Percentiles rank a stretch among this genome's conserved stretches.
Conservation (phyloP, 2,329 filamentous ascomycete species). For the Berkeleyomyces rouxiae region DNA sequence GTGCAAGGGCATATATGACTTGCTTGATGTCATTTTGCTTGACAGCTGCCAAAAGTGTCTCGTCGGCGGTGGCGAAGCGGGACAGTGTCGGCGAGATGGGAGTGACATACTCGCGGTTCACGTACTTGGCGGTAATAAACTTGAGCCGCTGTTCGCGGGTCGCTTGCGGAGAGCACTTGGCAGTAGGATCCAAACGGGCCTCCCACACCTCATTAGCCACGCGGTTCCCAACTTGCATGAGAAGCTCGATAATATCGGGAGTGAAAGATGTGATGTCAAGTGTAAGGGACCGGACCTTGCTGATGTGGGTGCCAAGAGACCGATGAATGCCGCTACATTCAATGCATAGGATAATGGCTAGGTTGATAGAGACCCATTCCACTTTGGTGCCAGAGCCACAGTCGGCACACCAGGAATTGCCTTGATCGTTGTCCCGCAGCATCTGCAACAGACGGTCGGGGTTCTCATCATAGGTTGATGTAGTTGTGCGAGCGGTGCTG, state of each 20-base stretch:
- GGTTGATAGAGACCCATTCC: slow-evolving; percentile 97
- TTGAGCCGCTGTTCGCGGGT: slow-evolving; percentile 79
- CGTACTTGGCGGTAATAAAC: slow-evolving; percentile 93
- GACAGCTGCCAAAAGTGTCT: slow-evolving; percentile 77
- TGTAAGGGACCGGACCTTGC: slow-evolving; percentile 87
- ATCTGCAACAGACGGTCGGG: slow-evolving; percentile 74
- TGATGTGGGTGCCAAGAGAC: slow-evolving; percentile 91
- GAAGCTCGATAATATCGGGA: slow-evolving; percentile 85
- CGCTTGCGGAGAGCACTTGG: slow-evolving; percentile 61
- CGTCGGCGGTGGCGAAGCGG: slow-evolving; percentile 62
- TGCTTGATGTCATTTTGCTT: slow-evolving; percentile 94
- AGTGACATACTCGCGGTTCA: slow-evolving; percentile 66
- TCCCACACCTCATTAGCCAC: slow-evolving; percentile 97
- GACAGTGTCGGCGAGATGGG: slow-evolving; percentile 60
- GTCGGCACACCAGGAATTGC: slow-evolving; percentile 87
- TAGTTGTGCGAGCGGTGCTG: slow-evolving; percentile 48
- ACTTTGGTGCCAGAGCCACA: slow-evolving; percentile 84
- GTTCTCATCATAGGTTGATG: slow-evolving; percentile 61
- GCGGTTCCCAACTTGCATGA: slow-evolving; percentile 81
- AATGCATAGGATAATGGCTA: slow-evolving; percentile 91
- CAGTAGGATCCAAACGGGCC: slow-evolving; percentile 54
- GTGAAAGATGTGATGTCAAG: slow-evolving; percentile 94
- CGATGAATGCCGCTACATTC: slow-evolving; percentile 96
- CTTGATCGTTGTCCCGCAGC: slow-evolving; percentile 77
- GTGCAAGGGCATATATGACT: slow-evolving; percentile 75